Evolutionary conservation across 257 asterid genomes (phyloP).

Genomic region (Henckelia pumila): DNA sequence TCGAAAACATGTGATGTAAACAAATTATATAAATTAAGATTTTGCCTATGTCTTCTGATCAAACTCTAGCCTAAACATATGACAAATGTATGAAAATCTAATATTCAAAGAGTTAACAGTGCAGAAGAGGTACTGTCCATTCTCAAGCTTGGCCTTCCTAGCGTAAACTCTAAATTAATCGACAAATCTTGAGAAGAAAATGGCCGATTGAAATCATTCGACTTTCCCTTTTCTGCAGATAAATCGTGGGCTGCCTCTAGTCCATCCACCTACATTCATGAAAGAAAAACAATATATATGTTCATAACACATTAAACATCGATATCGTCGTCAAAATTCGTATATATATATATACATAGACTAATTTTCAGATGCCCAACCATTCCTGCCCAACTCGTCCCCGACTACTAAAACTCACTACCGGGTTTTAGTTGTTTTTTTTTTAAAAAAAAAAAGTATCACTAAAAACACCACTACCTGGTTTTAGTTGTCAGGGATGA

Average conservation of each 20-base stretch:
- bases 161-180: slow-evolving; percentile 62
- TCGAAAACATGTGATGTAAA: not conserved
- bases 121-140: slow-evolving; percentile 28
- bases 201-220: slow-evolving; percentile 24
- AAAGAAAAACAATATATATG: not conserved
- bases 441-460: no score
- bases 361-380: no score
- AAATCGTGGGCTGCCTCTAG: slow-evolving; percentile 11
- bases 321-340: not conserved
- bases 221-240: slow-evolving; percentile 4
- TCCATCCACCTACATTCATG: slow-evolving; percentile 34
- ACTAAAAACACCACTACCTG: no score
- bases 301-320: not conserved
- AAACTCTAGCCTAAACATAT: not conserved
- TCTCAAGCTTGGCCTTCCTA: slow-evolving; percentile 58
- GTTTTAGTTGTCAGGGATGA: no score
- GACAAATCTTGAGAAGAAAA: slow-evolving; percentile 31
- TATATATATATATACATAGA: no score
- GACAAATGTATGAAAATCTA: not conserved
- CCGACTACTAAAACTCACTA: no score
- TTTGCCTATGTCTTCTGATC: no score
- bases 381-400: no score
- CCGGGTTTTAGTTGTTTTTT: no score
- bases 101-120: slow-evolving; percentile 24
- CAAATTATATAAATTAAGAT: no score